Conservation (phyloP, 2,329 filamentous ascomycete genomes). For the Westerdykella sp. region DNA sequence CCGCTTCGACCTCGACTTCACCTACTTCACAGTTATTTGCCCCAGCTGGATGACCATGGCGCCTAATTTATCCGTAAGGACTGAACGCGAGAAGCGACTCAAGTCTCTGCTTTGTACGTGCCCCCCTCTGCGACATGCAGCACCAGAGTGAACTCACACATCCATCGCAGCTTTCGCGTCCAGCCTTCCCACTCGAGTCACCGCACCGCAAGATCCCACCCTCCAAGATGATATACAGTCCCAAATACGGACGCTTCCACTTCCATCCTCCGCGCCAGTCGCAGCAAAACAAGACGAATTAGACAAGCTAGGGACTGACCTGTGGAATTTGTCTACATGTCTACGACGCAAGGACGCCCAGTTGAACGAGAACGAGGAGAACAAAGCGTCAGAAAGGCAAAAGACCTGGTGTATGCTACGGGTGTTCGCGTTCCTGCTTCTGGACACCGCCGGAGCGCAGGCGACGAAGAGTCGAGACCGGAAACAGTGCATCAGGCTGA, state of each 20-base stretch:
- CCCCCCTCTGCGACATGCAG: neutral
- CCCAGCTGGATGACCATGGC: neutral
- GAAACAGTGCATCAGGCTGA: slow-evolving; percentile 47
- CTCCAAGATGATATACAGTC: slow-evolving; percentile 33
- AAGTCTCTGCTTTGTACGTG: slow-evolving; percentile 26
- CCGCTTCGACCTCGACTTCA: too few relatives aligned
- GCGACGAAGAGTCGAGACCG: slow-evolving; percentile 13
- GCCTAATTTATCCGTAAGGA: slow-evolving; percentile 9
- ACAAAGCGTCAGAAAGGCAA: slow-evolving; percentile 13
- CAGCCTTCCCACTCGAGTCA: slow-evolving; percentile 20
- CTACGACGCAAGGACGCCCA: slow-evolving; percentile 29
- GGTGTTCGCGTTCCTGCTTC: slow-evolving; percentile 59
- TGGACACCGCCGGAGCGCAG: slow-evolving; percentile 45
- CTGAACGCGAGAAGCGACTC: slow-evolving; percentile 34
- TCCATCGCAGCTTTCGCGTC: slow-evolving; percentile 28
- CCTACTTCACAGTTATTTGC: too few relatives aligned
- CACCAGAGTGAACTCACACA: slow-evolving; percentile 5
- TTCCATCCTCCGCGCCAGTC: slow-evolving; percentile 18
- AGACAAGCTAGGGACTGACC: slow-evolving; percentile 49
- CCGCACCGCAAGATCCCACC: slow-evolving; percentile 11
- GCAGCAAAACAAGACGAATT: slow-evolving; percentile 43
- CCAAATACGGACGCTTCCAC: slow-evolving; percentile 40
- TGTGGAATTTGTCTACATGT: slow-evolving; percentile 64
- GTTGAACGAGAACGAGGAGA: slow-evolving; percentile 22
- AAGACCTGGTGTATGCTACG: slow-evolving; percentile 35